Base-by-base conservation (phyloP, 2,329 filamentous ascomycete genomes). In the Huntiella omanensis region DNA sequence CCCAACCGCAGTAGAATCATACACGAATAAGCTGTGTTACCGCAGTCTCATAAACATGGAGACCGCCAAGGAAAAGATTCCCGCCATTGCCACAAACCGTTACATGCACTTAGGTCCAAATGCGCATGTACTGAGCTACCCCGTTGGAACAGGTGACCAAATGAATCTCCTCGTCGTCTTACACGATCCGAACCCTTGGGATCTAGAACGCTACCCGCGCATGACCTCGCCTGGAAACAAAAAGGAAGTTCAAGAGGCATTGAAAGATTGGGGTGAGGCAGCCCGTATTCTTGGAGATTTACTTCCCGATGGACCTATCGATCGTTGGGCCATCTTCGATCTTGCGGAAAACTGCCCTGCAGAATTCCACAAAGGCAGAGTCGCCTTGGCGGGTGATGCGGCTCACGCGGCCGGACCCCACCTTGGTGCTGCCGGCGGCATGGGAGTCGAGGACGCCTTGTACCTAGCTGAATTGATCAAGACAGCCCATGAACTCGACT, bases 31-130 rank as follows among this genome's bases (percentile, higher is more conserved):
- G 51, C 73, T 72, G 57, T 77, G 71, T 33, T 82, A 77, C 57
- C 66, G 77, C 5, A 70, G 70, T 0, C 57, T 82, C 2, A 63
- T 80, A 2, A 71, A 75, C 0, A 80, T 80, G 65, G 60, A 64
- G 1, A 56, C 65, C 12, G 74, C 72, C 0, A 56, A 62, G 1
- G 55, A 60, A 8, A 62, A 64, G 2, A 52, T 80, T 2, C 70
- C 65, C 6, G 59, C 71, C 35, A 59, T 68, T 34, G 66, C 70
- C 1, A 53, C 56, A 17, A 72, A 68, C 11, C 58, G 63, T 12
- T 67, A 70, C 55, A 71, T 77, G 64, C 72, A 71, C 55, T 64
- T 71, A 46, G 76, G 74, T 0, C 68, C 67, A 0, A 58, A 64
- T 44, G 72, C 69, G 0, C 77, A 81, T 55, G 53, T 72, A 5